Percentiles rank a stretch among this genome's conserved stretches.
Evolutionary conservation across 192 early-diverging fungal genomes (phyloP).

Genomic region (Obelidium mucronatum): DNA sequence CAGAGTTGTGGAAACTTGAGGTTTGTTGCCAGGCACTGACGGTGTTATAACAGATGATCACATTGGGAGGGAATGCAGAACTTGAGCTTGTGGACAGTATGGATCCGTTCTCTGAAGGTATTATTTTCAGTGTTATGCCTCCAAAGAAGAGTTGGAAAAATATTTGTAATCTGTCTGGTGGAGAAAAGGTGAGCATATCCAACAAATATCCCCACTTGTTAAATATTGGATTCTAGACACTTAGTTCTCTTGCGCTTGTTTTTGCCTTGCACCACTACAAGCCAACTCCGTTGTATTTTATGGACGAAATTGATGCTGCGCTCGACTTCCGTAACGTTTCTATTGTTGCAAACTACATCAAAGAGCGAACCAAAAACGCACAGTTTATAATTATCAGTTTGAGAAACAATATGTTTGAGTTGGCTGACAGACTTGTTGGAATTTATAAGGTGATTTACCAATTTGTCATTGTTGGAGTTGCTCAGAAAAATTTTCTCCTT

Average conservation of each 20-base stretch:
- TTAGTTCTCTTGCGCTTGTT: constrained; percentile 97
- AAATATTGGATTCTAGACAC: constrained; percentile 62
- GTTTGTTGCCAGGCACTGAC: not conserved
- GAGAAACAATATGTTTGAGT: constrained; percentile 99
- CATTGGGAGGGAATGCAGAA: constrained; percentile 97
- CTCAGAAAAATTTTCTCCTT: not conserved
- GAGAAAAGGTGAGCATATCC: constrained; percentile 87
- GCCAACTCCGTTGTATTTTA: constrained; percentile 99
- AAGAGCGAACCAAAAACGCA: constrained; percentile 94
- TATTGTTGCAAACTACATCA: constrained; percentile 99
- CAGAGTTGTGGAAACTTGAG: not conserved
- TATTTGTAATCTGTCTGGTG: constrained; percentile 98
- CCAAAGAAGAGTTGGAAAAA: constrained; percentile 99
- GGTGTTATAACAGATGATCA: constrained; percentile 81
- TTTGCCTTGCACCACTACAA: constrained; percentile 99
- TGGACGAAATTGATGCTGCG: constrained; percentile 99
- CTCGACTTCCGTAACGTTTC: constrained; percentile 99
- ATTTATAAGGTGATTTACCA: constrained; percentile 83
- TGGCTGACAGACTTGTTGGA: constrained; percentile 96
- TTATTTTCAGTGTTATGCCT: constrained; percentile 99
- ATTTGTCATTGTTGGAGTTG: constrained; percentile 1
- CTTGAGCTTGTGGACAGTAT: constrained; percentile 95
- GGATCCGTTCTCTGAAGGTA: constrained; percentile 99
- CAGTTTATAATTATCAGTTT: constrained; percentile 99
- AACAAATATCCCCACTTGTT: not conserved